Evolutionary conservation across 1,284 basidiomycete genomes (phyloP), one percentile per base, ranked within the genome.

Genomic region (Fomitopsis palustris): DNA sequence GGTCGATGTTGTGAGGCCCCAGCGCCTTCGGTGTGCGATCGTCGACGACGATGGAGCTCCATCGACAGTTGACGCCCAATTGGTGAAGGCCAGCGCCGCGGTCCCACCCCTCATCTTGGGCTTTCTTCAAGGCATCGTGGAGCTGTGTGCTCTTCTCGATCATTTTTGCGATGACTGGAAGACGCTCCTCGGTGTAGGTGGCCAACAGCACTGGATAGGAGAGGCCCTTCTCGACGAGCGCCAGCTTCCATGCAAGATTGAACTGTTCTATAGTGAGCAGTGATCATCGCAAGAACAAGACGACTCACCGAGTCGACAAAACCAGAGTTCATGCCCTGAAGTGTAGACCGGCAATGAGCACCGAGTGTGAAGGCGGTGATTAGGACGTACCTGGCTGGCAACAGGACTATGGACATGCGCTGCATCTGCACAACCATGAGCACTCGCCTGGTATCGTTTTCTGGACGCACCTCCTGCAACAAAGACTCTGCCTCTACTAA

Each of bases 21-120:
- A 53, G 39, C 4, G 57, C 57, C 10, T 63, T 59, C 5, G 64
- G 63, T 3, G 33, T 21, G 4, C 37, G 41, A 54, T 78, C 77
- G 54, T 80, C 77, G 16, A 78, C 37, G 21, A 80, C 71, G 47
- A 80, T 74, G 10, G 73, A 25, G 41, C 41, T 43, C 41, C 41
- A 43, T 17, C 41, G 41, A n/a, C 19, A 43, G 41, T 43, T 43
- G 41, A 81, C 71, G 1, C 78, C 78, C 33, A 80, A 70, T 63
- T 77, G 76, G 25, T 70, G 64, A 25, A 79, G 66, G 4, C 64
- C 65, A n/a, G 65, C 23, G 33, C 57, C 47, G 19, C 61, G 53
- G 14, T 56, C 53, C 35, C 45, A 60, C 6, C 29, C n/a, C 3
- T 53, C 33, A 17, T 59, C 19, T 9, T 39, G 7, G 25, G 10